Conservation (phyloP, 1,284 basidiomycete species). For the Boletus mariae region DNA sequence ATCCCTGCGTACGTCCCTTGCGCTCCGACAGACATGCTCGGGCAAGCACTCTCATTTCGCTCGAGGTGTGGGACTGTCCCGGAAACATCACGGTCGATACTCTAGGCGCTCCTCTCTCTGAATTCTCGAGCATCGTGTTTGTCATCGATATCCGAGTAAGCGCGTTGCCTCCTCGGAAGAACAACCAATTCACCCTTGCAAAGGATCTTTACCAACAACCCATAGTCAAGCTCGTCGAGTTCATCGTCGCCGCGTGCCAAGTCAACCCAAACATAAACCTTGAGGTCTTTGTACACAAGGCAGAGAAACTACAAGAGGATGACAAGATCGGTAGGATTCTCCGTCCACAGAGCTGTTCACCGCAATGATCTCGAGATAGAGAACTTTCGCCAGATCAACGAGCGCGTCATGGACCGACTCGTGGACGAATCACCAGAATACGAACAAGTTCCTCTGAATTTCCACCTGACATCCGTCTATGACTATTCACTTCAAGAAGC, state of each 20-base stretch:
- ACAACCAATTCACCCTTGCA: conserved; percentile 6
- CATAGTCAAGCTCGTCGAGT: conserved; percentile 75
- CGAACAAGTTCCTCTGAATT: conserved; percentile 70
- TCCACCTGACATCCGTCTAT: conserved; percentile 86
- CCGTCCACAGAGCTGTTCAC: not conserved
- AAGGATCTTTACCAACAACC: conserved; percentile 73
- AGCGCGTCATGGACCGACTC: conserved; percentile 79
- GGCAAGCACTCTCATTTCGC: conserved; percentile 81
- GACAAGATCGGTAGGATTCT: conserved; percentile 75
- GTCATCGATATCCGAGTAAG: conserved; percentile 94
- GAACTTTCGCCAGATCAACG: conserved; percentile 84
- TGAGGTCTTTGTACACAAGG: conserved; percentile 96
- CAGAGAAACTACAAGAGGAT: conserved; percentile 89
- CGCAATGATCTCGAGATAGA: conserved; percentile 45
- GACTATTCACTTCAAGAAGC: conserved; percentile 88
- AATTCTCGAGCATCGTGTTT: conserved; percentile 84
- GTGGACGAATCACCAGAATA: conserved; percentile 68
- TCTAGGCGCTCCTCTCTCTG: conserved; percentile 65
- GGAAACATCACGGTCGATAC: conserved; percentile 77
- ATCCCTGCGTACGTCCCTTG: not conserved
- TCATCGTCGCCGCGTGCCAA: conserved; percentile 70
- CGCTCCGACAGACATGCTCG: conserved; percentile 1
- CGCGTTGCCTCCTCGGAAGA: not conserved
- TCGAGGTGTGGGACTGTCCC: conserved; percentile 96
- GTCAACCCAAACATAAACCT: conserved; percentile 79